Percentiles rank a stretch among this genome's conserved stretches.
phyloP scores from a whole-genome alignment of 1,139 yeast species.

The Pneumocystis oryctolagi region DNA sequence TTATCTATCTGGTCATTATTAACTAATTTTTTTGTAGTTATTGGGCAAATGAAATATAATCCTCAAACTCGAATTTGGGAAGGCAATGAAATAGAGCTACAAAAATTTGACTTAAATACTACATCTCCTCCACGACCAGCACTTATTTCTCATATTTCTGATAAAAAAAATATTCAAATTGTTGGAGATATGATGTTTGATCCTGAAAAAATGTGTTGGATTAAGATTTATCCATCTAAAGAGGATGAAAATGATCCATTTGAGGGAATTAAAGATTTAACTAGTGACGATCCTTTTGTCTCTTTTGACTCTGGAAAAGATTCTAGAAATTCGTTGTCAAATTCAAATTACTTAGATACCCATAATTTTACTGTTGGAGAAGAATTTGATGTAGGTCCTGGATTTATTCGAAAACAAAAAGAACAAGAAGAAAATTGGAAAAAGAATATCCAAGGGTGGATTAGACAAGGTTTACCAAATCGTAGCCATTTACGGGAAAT shows the following conservation, averaged over 20 bases:
- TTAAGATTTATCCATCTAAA: constrained; percentile 24
- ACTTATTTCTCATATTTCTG: constrained; percentile 25
- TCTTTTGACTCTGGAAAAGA: constrained; percentile 1
- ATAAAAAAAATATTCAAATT: constrained; percentile 23
- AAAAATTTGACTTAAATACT: constrained; percentile 31
- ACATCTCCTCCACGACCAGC: constrained; percentile 21
- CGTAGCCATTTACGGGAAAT: constrained; percentile 7
- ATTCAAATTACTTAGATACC: constrained; percentile 11
- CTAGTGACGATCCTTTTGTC: constrained; percentile 12
- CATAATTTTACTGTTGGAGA: constrained; percentile 21
- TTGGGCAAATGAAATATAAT: constrained; percentile 40
- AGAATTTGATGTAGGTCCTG: constrained; percentile 33
- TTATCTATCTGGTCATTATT: neutral
- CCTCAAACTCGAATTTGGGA: constrained; percentile 44
- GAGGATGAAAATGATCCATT: constrained; percentile 32
- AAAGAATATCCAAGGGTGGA: constrained; percentile 41
- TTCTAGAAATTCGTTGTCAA: constrained; percentile 1
- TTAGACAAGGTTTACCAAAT: constrained; percentile 27
- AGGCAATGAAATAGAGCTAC: constrained; percentile 48
- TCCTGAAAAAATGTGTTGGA: constrained; percentile 43
- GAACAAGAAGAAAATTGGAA: constrained; percentile 40
- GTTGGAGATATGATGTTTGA: constrained; percentile 49
- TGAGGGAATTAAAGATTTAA: constrained; percentile 35
- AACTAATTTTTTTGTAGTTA: constrained; percentile 15
- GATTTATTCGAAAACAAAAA: constrained; percentile 30